These are phyloP conservation scores for Panaeolus papilionaceus DNA, from an alignment of 768 basidiomycete species.

Conservation along the genomic window DNA sequence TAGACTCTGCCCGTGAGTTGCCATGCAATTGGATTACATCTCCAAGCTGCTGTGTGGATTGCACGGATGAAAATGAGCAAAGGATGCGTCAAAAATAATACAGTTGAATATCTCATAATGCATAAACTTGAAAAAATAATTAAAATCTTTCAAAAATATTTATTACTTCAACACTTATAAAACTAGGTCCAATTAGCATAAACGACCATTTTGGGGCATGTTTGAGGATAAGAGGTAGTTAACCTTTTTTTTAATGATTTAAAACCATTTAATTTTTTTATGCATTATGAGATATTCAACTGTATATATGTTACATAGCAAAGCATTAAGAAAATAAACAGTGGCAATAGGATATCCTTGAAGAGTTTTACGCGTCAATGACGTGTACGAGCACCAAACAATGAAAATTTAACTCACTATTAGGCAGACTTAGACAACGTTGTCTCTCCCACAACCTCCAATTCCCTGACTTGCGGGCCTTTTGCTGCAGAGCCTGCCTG, in stretches of 20 bases:
- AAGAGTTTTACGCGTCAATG: background rate
- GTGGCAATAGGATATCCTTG: background rate
- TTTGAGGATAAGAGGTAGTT: too few relatives aligned
- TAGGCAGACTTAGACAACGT: background rate
- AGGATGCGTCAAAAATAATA: background rate
- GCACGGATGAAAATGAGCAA: background rate
- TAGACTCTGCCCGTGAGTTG: too few relatives aligned
- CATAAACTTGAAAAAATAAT: too few relatives aligned
- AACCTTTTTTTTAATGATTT: too few relatives aligned
- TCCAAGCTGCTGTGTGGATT: background rate
- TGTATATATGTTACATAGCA: constrained; percentile 8
- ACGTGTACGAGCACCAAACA: background rate
- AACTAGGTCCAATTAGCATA: too few relatives aligned
- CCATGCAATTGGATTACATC: too few relatives aligned
- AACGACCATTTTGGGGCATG: too few relatives aligned
- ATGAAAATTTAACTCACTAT: background rate
- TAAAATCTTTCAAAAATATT: too few relatives aligned
- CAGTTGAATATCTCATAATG: too few relatives aligned
- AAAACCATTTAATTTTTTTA: too few relatives aligned
- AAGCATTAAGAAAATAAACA: constrained; percentile 2
- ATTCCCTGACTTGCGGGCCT: background rate
- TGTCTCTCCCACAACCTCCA: constrained; percentile 8
- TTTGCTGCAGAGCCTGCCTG: background rate
- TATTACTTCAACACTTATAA: too few relatives aligned
- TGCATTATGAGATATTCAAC: too few relatives aligned